Evolutionary conservation across 305 asterid species (phyloP).

Genomic region (Nicotiana rustica): DNA sequence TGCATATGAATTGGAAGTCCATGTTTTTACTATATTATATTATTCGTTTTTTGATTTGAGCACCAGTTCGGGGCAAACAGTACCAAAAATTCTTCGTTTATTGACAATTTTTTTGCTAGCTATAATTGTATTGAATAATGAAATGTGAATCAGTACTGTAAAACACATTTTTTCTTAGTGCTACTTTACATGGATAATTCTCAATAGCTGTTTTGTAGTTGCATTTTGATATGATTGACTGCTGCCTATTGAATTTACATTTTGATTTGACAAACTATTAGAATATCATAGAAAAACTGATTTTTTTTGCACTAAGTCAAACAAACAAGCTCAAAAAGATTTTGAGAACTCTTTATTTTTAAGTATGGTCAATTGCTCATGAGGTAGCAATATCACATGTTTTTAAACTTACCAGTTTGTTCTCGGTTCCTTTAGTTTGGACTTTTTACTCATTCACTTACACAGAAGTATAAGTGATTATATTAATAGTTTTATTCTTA

Average conservation of each 20-base stretch:
- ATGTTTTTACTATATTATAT: background rate
- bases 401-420: background rate
- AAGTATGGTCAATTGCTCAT: no score
- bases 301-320: background rate
- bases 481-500: no score
- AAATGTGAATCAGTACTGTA: conserved; percentile 7
- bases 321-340: background rate
- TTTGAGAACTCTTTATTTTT: no score
- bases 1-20: background rate
- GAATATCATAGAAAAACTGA: background rate
- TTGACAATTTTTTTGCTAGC: background rate
- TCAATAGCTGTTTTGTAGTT: background rate
- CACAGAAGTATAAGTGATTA: background rate
- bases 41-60: background rate
- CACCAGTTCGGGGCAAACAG: background rate
- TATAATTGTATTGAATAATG: background rate
- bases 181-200: background rate
- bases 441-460: background rate
- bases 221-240: background rate
- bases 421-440: background rate
- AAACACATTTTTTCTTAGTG: background rate
- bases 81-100: background rate
- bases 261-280: background rate
- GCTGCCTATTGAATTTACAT: background rate
- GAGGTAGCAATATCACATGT: no score